Conservation (phyloP, 768 basidiomycete species). For the Mycena pura region DNA sequence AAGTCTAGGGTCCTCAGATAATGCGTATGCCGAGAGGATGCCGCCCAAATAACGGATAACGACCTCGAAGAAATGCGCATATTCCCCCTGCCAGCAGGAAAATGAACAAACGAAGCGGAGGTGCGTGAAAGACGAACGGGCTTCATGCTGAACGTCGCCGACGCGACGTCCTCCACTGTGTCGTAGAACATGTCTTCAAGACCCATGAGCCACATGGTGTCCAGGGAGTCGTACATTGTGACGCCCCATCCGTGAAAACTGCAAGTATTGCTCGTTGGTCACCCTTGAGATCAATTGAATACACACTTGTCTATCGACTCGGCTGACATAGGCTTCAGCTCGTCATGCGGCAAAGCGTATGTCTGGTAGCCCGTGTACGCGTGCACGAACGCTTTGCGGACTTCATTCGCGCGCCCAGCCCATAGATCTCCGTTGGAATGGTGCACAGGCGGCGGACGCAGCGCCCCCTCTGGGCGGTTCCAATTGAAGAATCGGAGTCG, state of each 20-base stretch:
- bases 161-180: conserved; percentile 57
- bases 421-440: conserved; percentile 38
- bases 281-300: background rate
- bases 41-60: conserved; percentile 32
- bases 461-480: conserved; percentile 3
- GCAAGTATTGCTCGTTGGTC: background rate
- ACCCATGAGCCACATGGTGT: conserved; percentile 85
- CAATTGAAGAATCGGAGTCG: conserved; percentile 18
- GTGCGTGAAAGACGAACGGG: background rate
- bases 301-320: conserved; percentile 60
- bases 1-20: conserved; percentile 35
- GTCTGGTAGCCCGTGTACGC: conserved; percentile 63
- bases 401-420: conserved; percentile 57
- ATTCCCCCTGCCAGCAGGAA: background rate
- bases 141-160: background rate
- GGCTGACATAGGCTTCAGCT: conserved; percentile 60
- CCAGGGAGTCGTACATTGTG: conserved; percentile 78
- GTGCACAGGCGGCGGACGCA: conserved; percentile 7
- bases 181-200: conserved; percentile 67
- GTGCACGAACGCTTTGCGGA: conserved; percentile 64
- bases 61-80: conserved; percentile 24
- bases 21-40: conserved; percentile 27
- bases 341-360: conserved; percentile 62
- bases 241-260: conserved; percentile 82
- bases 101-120: background rate